Evolutionary conservation across 495 filamentous ascomycete genomes (phyloP).

Genomic region (Neurospora tetraspora): DNA sequence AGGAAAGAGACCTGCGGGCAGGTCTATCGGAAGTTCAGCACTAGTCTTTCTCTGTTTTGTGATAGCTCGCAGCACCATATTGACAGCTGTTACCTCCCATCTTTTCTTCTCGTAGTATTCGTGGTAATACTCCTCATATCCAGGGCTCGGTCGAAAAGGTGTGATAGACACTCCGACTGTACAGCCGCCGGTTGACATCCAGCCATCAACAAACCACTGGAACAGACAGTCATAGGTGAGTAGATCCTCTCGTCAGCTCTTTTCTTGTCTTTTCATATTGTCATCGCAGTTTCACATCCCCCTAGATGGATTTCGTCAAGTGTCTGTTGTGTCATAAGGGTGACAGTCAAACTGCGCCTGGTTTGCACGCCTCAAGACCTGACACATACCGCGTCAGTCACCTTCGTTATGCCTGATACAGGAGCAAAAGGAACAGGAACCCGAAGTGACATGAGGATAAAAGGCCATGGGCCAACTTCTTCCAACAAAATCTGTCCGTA

Average conservation of each 20-base stretch:
- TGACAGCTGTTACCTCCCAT: not conserved
- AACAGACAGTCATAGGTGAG: not conserved
- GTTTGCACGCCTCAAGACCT: not conserved
- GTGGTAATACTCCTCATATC: not conserved
- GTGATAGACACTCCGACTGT: not conserved
- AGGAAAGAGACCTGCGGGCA: too few species aligned
- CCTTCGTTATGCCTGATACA: not conserved
- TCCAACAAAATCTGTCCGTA: not conserved
- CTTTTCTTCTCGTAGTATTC: not conserved
- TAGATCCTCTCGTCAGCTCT: rapidly evolving
- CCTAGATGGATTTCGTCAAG: not conserved
- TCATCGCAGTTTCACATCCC: not conserved
- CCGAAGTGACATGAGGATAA: not conserved
- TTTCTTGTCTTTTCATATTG: rapidly evolving
- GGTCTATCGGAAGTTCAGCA: too few species aligned
- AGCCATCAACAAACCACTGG: not conserved
- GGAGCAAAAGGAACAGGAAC: not conserved
- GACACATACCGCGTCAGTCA: not conserved
- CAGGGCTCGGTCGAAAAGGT: not conserved
- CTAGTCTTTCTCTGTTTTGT: too few species aligned
- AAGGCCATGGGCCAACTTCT: not conserved
- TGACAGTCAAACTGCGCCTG: not conserved
- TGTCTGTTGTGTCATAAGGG: not conserved
- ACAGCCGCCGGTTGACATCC: not conserved
- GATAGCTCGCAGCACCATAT: too few species aligned